Evolutionary conservation across 805 yeast species (phyloP), one percentile per base, ranked within the genome.

Genomic region (Vanderwaltozyma polyspora): DNA sequence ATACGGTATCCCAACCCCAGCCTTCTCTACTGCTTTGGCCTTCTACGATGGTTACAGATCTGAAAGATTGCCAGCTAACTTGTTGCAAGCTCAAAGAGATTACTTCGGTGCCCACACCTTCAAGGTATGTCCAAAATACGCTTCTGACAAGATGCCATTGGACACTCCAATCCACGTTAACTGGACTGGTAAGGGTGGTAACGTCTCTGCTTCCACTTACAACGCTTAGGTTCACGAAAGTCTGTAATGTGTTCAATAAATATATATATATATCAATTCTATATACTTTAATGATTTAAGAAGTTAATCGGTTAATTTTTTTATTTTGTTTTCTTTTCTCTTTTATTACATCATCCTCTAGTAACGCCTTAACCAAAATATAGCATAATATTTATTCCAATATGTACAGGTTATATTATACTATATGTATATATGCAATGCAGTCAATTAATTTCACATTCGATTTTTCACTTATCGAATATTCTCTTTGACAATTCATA

Each of bases 171-270:
- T 89, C 65, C 98, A 89, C 71, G 73, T 91, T 60, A 89, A 89
- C 91, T 89, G 98, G 98, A 89, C 97, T 49, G 97, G 97, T 64
- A 78, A 76, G 57, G 97, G 98, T 68, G 98, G 98, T 72, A 79
- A 91, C 67, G 83, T 87, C 49, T 82, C 95, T 52, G 95, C 98
- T 44, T 69, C 94, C 32, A 84, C 94, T 53, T 89, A 89, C 68
- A 79, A 79, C 56, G 97, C 96, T 66, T 89, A 74, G 64, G 41
- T 19, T 19, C 26, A 21, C 10, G 10, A 21, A 21, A 21, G 10
- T 21, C 23, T 21, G 7, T 21, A 21, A 21, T 21, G 23, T 21
- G 10, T 21, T 8, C 10, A 10, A 21, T 21, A 21, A 8, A 21
- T 21, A 8, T 7, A 21, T 21, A 21, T 21, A 21, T 21, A 21